Evolutionary conservation across 805 yeast genomes (phyloP), one percentile per base, ranked within the genome.

Genomic region (Dipodascus albidus): DNA sequence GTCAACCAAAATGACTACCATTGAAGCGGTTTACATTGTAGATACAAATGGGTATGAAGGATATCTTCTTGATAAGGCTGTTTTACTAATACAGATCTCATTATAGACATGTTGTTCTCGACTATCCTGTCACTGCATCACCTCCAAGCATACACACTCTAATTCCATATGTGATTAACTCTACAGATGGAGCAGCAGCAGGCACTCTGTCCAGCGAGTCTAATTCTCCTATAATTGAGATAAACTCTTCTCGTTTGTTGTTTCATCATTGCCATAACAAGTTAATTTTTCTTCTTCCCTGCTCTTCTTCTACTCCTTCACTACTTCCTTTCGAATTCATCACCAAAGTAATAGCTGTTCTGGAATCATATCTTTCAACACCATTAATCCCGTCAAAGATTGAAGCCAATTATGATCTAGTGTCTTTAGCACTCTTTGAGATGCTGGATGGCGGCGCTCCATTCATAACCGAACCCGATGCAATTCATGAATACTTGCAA

Each of bases 371-470:
- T 65, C 83, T 87, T 57, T 76, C 74, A 17, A 67, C 67, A 35
- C 82, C 82, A 1, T 63, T 89, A 27, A 74, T 80, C 1, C 66
- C 79, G 1, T 63, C 76, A 23, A 84, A 82, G 58, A 68, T 93
- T 9, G 82, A 78, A 52, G 77, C 83, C 48, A 84, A 88, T 62
- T 76, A 75, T 58, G 95, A 88, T 62, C 79, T 85, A 1, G 67
- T 89, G 48, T 76, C 85, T 31, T 71, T 88, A 60, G 67, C 91
- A 38, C 69, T 90, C 56, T 84, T 81, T 61, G 93, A 86, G 62
- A 79, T 87, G 80, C 63, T 89, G 14, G 95, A 87, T 59, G 82
- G 80, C 42, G 90, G 91, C 2, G 73, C 76, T 33, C 95, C 96
- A 1, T 78, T 78, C 57, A 71, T 78, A 49, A 81, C 88, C 0